Conservation (phyloP, 148 eudicot species). For the Drosera capensis region DNA sequence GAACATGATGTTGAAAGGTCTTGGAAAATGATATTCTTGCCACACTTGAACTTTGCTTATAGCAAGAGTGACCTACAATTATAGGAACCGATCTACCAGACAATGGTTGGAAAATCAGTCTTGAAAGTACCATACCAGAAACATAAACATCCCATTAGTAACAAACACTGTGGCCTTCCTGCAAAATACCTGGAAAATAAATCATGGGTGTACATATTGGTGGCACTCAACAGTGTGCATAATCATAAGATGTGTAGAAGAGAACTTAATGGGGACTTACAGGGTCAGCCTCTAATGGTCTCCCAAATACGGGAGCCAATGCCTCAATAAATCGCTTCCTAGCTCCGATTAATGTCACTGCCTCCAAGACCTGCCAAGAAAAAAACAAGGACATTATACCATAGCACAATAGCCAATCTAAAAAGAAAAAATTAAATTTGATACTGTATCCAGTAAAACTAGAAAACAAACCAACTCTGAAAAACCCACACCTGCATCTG, state of each 20-base stretch:
- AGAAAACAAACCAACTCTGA: not conserved
- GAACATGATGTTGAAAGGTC: too few relatives aligned
- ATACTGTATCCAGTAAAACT: not conserved
- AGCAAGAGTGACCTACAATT: not conserved
- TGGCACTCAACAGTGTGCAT: not conserved
- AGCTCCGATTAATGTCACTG: constrained; percentile 52
- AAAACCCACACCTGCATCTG: constrained; percentile 47
- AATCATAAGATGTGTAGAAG: constrained; percentile 4
- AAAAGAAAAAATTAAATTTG: too few relatives aligned
- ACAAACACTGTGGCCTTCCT: constrained; percentile 67
- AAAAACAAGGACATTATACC: constrained; percentile 5
- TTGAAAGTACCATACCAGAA: constrained; percentile 47
- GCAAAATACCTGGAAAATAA: constrained; percentile 57
- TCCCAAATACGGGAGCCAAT: constrained; percentile 51
- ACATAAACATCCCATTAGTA: constrained; percentile 60
- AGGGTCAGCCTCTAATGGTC: constrained; percentile 92
- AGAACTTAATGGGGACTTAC: constrained; percentile 17
- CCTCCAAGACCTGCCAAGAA: constrained; percentile 46
- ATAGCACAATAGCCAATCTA: not conserved
- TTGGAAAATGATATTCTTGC: too few relatives aligned
- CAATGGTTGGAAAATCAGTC: not conserved
- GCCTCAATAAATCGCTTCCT: constrained; percentile 64
- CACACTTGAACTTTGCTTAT: not conserved
- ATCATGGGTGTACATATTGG: constrained; percentile 6
- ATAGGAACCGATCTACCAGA: not conserved